Conservation (phyloP, 768 basidiomycete genomes). For the Pseudohyphozyma bogoriensis region DNA sequence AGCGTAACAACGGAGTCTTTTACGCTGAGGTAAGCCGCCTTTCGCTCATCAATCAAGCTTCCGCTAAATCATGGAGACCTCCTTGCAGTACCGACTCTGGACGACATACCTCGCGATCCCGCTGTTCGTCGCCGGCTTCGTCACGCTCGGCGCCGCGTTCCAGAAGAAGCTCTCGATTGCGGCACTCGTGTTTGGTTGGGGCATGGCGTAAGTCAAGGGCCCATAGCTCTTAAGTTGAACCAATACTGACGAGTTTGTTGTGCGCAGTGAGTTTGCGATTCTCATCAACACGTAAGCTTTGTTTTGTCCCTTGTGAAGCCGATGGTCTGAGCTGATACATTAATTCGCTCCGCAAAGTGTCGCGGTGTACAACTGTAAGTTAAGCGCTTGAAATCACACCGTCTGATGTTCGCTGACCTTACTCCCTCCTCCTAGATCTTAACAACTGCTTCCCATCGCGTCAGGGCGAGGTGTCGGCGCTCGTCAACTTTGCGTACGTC, state of each 20-base stretch:
- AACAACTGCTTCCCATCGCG: conserved; percentile 25
- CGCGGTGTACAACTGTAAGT: background rate
- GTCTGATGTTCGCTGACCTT: conserved; percentile 43
- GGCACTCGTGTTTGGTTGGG: conserved; percentile 57
- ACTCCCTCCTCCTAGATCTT: conserved; percentile 44
- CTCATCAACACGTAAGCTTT: conserved; percentile 55
- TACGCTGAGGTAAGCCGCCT: conserved; percentile 53
- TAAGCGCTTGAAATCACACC: background rate
- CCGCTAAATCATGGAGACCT: background rate
- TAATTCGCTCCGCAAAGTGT: background rate
- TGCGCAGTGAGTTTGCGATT: conserved; percentile 7
- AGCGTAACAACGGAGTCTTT: conserved; percentile 50
- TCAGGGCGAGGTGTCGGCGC: conserved; percentile 54
- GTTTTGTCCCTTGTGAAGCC: background rate
- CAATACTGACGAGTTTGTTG: no score
- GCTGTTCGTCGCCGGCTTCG: conserved; percentile 55
- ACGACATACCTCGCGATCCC: conserved; percentile 53
- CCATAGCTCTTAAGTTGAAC: conserved; percentile 32
- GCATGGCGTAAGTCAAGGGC: conserved; percentile 50
- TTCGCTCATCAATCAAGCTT: conserved; percentile 43
- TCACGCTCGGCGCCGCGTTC: conserved; percentile 42
- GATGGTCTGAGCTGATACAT: no score
- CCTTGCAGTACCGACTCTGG: conserved; percentile 38
- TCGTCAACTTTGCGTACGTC: conserved; percentile 50
- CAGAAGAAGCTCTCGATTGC: conserved; percentile 29